These are phyloP conservation scores for Uronychia binucleata DNA, from an alignment of 73 alveolate species.

Conservation along the genomic window DNA sequence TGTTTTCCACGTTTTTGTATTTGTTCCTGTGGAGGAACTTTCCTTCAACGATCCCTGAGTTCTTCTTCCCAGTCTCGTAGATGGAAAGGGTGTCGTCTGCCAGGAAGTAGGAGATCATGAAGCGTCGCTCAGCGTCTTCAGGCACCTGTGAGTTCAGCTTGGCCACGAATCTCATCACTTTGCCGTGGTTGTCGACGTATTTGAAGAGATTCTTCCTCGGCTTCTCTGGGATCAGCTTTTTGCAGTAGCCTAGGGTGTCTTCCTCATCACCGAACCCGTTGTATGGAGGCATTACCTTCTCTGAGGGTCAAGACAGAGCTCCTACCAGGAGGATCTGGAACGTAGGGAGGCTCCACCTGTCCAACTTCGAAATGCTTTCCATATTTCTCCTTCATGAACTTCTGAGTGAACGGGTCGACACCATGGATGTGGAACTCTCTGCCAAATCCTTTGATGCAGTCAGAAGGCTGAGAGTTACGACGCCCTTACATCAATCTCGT, in stretches of 20 bases:
- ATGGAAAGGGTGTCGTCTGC: conserved; percentile 87
- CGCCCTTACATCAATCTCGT: conserved; percentile 76
- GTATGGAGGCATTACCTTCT: conserved; percentile 84
- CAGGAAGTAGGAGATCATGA: conserved; percentile 78
- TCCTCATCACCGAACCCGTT: conserved; percentile 95
- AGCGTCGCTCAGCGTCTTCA: conserved; percentile 88
- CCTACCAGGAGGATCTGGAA: conserved; percentile 24
- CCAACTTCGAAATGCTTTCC: conserved; percentile 83
- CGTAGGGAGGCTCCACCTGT: conserved; percentile 66
- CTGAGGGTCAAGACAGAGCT: neutral
- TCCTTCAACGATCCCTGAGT: conserved; percentile 90
- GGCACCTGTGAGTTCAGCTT: conserved; percentile 84
- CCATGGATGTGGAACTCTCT: conserved; percentile 79
- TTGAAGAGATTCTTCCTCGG: conserved; percentile 90
- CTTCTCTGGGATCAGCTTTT: conserved; percentile 77
- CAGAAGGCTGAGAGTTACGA: conserved; percentile 67
- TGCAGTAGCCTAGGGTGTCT: conserved; percentile 88
- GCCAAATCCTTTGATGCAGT: conserved; percentile 73
- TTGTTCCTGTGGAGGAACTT: conserved; percentile 84
- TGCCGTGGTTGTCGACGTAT: conserved; percentile 86
- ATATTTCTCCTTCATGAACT: conserved; percentile 75
- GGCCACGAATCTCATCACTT: conserved; percentile 84
- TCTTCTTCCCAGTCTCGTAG: conserved; percentile 84
- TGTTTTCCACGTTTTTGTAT: conserved; percentile 76
- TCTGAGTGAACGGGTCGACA: conserved; percentile 88